These are phyloP conservation scores for Debaryomyces psychrophilus DNA, from an alignment of 1,139 yeast genomes.

Conservation along the genomic window DNA sequence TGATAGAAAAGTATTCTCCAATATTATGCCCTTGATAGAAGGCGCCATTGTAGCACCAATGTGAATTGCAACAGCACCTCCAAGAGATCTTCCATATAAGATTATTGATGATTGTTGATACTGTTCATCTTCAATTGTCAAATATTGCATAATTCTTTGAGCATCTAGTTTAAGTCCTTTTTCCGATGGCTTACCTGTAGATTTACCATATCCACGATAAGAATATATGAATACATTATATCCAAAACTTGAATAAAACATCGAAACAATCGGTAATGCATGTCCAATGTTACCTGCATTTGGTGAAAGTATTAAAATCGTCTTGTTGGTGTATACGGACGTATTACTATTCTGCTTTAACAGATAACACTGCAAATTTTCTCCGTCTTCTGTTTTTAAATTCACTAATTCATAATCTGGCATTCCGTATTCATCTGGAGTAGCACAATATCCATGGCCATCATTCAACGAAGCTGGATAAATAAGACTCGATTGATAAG, in stretches of 20 bases:
- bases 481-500: constrained; percentile 68
- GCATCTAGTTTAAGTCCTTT: constrained; percentile 83
- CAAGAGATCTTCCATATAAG: constrained; percentile 86
- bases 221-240: constrained; percentile 86
- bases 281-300: constrained; percentile 98
- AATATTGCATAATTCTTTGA: constrained; percentile 64
- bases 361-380: constrained; percentile 45
- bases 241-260: constrained; percentile 65
- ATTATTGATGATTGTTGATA: constrained; percentile 58
- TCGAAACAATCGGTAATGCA: constrained; percentile 77
- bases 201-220: constrained; percentile 89
- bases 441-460: constrained; percentile 74
- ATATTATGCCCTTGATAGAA: constrained; percentile 60
- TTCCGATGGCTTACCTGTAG: constrained; percentile 80
- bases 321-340: constrained; percentile 56
- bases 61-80: constrained; percentile 93
- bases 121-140: constrained; percentile 54
- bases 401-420: constrained; percentile 62
- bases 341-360: constrained; percentile 50
- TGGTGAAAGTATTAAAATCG: constrained; percentile 81
- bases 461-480: constrained; percentile 84
- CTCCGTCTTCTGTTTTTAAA: constrained; percentile 71
- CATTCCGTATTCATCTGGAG: constrained; percentile 74
- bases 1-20: constrained; percentile 86
- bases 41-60: constrained; percentile 62